Base-by-base conservation (phyloP, 768 basidiomycete species). In the Pulveroboletus sp. region DNA sequence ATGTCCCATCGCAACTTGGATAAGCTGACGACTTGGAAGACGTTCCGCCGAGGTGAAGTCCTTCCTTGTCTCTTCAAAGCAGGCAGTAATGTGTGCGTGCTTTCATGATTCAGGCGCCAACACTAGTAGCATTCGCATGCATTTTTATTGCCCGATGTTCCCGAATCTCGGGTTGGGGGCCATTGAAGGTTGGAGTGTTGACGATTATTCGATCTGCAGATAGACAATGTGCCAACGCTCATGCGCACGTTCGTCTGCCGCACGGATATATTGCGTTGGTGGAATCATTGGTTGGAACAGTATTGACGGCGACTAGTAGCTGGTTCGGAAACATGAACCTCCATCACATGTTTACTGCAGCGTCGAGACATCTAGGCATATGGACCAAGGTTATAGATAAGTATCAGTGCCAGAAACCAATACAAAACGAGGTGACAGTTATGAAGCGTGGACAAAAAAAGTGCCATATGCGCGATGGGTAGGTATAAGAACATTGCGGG, bases 371-470 rank as follows among this genome's bases (percentile, higher is more conserved):
- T 14, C 2, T 9, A 26, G 21, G 46, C 39, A 30, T 21, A 21
- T 21, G 21, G 39, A 33, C 33, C 26, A 2, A 18, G 49, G 46
- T 49, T 40, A 52, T 30, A 46, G 17, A 35, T 14, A 31, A 31
- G 26, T 30, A 44, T 39, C 28, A 35, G 17, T 39, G 45, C 33
- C 38, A 40, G 21, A 46, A 46, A 43, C 39, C 31, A 21, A 46
- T 53, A 62, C 62, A 55, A 61, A 58, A 24, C 51, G 51, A 64
- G 42, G 17, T 17, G n/a, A 49, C 27, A 31, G 14, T 43, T 28
- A 35, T 43, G 32, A 36, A 39, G 13, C n/a, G 43, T 46, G 13
- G 10, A 27, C 27, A 37, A 38, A 46, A 35, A 47, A 55, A 3
- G 14, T 28, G 36, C 24, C n/a, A 39, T 4, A 27, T 37, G 38